Base-by-base conservation (phyloP, 495 filamentous ascomycete species). In the Oleoguttula mirabilis region DNA sequence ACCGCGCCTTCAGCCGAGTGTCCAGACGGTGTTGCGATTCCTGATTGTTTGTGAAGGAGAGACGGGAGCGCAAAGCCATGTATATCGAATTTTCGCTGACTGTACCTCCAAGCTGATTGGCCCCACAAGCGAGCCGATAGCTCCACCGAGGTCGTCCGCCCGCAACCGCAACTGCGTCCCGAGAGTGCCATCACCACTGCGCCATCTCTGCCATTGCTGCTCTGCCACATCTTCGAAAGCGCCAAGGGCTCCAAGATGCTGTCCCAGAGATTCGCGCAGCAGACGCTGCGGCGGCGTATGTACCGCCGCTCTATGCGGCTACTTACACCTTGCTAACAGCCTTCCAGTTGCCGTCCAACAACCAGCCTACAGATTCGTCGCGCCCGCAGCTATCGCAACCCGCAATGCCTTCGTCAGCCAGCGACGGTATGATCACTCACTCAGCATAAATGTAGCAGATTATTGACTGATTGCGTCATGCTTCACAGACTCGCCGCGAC, bases 241-340 rank as follows among this genome's bases (percentile, higher is more conserved):
- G n/a, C 4, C 7, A 16, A 17, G 11, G 22, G 16, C 12, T 42
- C n/a, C 21, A 74, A 36, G 23, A 84, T 84, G 79, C 66, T 75
- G 57, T 70, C 73, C 48, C 76, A 79, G 56, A 73, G 79, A 67
- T 62, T 75, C 59, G 68, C 69, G 37, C 69, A 82, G 57, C 74
- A 75, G 57, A 75, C 76, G 57, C 63, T 79, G 63, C 75, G 77
- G 67, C 72, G 77, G 67, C 64, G 79, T 82, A 79, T 43, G 72
- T 68, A 8, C 21, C 23, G 21, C 4, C 2, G 22, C 24, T 16
- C 32, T n/a, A 30, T 39, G 25, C 22, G 14, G 34, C 21, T 37
- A 16, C 15, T 45, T 36, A 32, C 42, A 49, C 38, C 57, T 70
- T 16, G 37, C 54, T 56, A 47, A 59, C 37, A 19, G 14, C 14